These are phyloP conservation scores for Phytophthora hybrid DNA, from an alignment of 352 stramenopile genomes.

Conservation along the genomic window DNA sequence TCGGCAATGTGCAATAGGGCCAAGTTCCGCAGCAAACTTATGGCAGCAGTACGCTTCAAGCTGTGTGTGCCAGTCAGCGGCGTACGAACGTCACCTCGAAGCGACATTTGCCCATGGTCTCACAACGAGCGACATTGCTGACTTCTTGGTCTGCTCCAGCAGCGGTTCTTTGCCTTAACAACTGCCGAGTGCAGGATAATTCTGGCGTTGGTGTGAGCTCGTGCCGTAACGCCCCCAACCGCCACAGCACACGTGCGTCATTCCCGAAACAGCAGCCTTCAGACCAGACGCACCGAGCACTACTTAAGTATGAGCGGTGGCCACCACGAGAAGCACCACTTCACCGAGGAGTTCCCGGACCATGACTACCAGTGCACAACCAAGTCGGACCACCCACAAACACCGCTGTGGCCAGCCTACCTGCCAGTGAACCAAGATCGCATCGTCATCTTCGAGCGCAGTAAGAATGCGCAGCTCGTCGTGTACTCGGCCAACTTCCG, in stretches of 20 bases:
- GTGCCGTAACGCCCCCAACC: slow-evolving; percentile 1
- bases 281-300: slow-evolving; percentile 6
- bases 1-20: too few relatives aligned
- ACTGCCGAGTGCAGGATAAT: slow-evolving; percentile 1
- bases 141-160: background rate
- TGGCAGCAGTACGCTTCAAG: background rate
- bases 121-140: slow-evolving; percentile 13
- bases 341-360: slow-evolving; percentile 80
- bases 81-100: slow-evolving; percentile 14
- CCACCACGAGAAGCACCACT: slow-evolving; percentile 46
- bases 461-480: slow-evolving; percentile 84
- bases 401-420: slow-evolving; percentile 74
- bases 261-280: slow-evolving; percentile 19
- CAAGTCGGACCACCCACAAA: slow-evolving; percentile 62
- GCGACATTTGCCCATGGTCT: slow-evolving; percentile 13
- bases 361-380: slow-evolving; percentile 75
- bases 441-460: slow-evolving; percentile 80
- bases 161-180: background rate
- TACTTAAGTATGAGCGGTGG: slow-evolving; percentile 26
- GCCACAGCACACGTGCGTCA: slow-evolving; percentile 7
- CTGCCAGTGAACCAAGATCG: slow-evolving; percentile 67
- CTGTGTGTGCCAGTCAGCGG: background rate
- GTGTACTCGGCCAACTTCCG: slow-evolving; percentile 79
- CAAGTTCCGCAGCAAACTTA: too few relatives aligned
- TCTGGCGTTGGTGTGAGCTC: slow-evolving; percentile 2